Percentiles rank a stretch among this genome's conserved stretches.
Conservation (phyloP, 1,284 basidiomycete genomes). For the Fistulinella cinereoalba region DNA sequence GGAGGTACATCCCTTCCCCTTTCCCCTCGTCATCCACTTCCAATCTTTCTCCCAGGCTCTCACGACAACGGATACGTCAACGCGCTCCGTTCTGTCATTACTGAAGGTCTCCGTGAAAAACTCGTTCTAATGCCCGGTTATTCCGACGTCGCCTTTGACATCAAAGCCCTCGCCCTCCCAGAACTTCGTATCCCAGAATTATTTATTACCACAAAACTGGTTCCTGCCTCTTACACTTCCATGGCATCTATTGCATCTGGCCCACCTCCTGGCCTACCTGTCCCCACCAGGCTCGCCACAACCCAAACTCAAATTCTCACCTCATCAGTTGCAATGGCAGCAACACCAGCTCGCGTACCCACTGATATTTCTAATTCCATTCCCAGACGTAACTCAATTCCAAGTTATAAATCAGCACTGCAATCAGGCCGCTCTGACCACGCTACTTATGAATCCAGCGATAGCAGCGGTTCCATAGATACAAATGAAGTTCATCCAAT, state of each 20-base stretch:
- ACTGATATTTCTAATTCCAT: constrained; percentile 14
- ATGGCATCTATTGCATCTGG: constrained; percentile 21
- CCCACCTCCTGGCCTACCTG: constrained; percentile 28
- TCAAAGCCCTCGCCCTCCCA: constrained; percentile 54
- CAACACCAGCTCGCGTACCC: constrained; percentile 1
- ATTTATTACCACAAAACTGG: constrained; percentile 57
- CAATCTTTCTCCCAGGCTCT: constrained; percentile 43
- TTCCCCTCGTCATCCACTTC: constrained; percentile 3
- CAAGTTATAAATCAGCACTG: constrained; percentile 33
- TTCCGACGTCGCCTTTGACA: constrained; percentile 55
- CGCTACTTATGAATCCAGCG: constrained; percentile 25
- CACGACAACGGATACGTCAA: constrained; percentile 74
- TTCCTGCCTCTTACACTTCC: constrained; percentile 27
- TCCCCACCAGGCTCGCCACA: constrained; percentile 12
- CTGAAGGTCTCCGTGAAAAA: constrained; percentile 62
- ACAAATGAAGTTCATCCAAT: constrained; percentile 30
- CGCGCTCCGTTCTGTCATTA: constrained; percentile 59
- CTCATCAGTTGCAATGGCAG: constrained; percentile 14
- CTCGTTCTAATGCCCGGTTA: constrained; percentile 66
- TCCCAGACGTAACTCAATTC: constrained; percentile 28
- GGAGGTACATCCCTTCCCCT: constrained; percentile 43
- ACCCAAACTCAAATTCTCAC: constrained; percentile 12
- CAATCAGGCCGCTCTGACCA: constrained; percentile 23
- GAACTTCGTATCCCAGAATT: constrained; percentile 56
- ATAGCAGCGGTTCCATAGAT: constrained; percentile 35